A percentile compares a stretch with the other conserved stretches of the same genome.
Evolutionary conservation across 140 eudicot species (phyloP).

Genomic region (Senecio squalidus): DNA sequence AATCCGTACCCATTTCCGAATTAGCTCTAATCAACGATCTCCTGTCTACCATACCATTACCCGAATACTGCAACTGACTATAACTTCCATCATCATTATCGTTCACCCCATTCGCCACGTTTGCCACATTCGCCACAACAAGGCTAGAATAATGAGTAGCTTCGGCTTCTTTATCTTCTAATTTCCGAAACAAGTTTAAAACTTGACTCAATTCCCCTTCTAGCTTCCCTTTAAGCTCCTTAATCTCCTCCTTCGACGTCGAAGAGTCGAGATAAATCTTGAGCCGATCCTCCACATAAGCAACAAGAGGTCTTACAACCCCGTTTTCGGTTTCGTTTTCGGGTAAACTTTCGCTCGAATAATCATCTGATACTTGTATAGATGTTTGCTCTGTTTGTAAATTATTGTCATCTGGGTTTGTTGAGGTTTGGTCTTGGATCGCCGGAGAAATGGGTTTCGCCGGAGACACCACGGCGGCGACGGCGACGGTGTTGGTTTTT

Average conservation of each 20-base stretch:
- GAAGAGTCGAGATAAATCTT: conserved; percentile 38
- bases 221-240: conserved; percentile 52
- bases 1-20: conserved; percentile 41
- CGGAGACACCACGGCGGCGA: conserved; percentile 12
- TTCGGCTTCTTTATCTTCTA: conserved; percentile 61
- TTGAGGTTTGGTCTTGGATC: conserved; percentile 21
- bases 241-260: conserved; percentile 35
- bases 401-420: conserved; percentile 12
- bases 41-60: conserved; percentile 26
- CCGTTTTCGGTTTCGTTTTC: conserved; percentile 27
- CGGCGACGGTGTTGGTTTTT: conserved; percentile 17
- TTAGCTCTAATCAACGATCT: conserved; percentile 42
- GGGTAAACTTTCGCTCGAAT: conserved; percentile 9
- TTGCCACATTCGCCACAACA: no score
- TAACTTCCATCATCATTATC: conserved; percentile 6
- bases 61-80: conserved; percentile 33
- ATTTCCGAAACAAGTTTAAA: conserved; percentile 41
- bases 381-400: no score
- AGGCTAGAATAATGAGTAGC: conserved; percentile 27
- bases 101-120: not conserved
- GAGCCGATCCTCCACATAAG: conserved; percentile 53
- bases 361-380: no score
- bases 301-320: conserved; percentile 26
- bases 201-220: conserved; percentile 57
- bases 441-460: conserved; percentile 8